Conservation (phyloP, 805 yeast species). For the Candida oleophila region DNA sequence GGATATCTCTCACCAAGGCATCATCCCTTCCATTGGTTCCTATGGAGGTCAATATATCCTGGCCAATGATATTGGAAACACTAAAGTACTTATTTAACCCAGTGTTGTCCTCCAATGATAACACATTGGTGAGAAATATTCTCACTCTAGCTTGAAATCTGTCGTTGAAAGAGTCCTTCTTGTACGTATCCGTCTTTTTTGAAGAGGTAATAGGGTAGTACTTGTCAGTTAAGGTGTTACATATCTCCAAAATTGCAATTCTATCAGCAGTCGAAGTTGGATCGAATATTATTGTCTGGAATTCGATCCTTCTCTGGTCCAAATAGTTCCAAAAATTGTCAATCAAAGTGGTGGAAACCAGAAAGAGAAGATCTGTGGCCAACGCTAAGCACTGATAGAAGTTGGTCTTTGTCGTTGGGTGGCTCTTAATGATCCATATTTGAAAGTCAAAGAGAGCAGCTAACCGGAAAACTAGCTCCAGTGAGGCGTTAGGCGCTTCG, state of each 20-base stretch:
- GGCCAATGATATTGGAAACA: conserved; percentile 24
- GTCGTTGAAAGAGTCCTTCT: conserved; percentile 41
- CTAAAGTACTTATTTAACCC: conserved; percentile 42
- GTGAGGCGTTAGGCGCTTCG: background rate
- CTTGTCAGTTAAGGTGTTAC: conserved; percentile 37
- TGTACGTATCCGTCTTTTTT: conserved; percentile 27
- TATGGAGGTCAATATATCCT: conserved; percentile 19
- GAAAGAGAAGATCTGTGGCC: conserved; percentile 21
- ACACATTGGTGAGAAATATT: conserved; percentile 29
- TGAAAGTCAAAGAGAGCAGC: conserved; percentile 25
- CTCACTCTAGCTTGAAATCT: conserved; percentile 35
- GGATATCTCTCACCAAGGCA: conserved; percentile 31
- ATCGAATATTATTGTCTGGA: conserved; percentile 25
- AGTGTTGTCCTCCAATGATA: conserved; percentile 42
- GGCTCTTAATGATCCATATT: conserved; percentile 14
- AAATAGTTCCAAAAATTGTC: conserved; percentile 37
- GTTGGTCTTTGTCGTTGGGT: conserved; percentile 17
- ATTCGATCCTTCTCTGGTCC: conserved; percentile 29
- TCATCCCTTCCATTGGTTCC: conserved; percentile 19
- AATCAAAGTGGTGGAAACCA: conserved; percentile 18
- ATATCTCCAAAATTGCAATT: conserved; percentile 38
- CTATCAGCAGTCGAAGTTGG: conserved; percentile 30
- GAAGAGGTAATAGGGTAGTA: conserved; percentile 13
- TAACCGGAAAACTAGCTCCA: conserved; percentile 15
- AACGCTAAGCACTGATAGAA: conserved; percentile 26